Evolutionary conservation across 306 rosid genomes (phyloP).

Genomic region (Vicia faba): DNA sequence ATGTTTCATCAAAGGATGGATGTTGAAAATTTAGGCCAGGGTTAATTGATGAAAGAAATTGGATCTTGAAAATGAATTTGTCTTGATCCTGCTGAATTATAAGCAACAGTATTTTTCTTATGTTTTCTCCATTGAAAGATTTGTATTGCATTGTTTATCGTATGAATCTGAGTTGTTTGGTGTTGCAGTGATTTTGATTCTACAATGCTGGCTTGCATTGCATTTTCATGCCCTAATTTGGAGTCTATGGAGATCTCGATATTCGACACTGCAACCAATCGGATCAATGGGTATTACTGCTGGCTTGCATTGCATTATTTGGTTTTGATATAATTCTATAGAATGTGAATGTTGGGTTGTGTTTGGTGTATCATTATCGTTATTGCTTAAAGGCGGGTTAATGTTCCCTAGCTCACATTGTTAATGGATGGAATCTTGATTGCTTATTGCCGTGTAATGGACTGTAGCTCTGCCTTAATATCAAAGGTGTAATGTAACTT

Average conservation of each 20-base stretch:
- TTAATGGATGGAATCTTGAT: background rate
- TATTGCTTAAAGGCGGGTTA: background rate
- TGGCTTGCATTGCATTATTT: no score
- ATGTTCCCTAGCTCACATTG: background rate
- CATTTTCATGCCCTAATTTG: slow-evolving; percentile 92
- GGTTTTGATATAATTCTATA: background rate
- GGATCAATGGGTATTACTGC: slow-evolving; percentile 77
- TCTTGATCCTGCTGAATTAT: background rate
- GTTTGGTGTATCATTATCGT: background rate
- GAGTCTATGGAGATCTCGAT: slow-evolving; percentile 70
- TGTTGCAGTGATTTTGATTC: slow-evolving; percentile 85
- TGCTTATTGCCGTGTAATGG: slow-evolving; percentile 1
- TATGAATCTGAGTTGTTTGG: slow-evolving; percentile 11
- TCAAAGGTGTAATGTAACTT: slow-evolving; percentile 4
- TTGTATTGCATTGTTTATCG: background rate
- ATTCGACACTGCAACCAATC: slow-evolving; percentile 56
- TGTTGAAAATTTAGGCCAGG: background rate
- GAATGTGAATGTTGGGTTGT: background rate
- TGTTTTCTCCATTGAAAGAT: background rate
- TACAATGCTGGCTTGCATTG: slow-evolving; percentile 89
- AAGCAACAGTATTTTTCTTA: background rate
- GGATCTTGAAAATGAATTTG: slow-evolving; percentile 8
- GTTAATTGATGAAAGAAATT: background rate
- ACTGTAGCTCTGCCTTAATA: background rate
- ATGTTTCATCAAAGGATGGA: background rate